These are phyloP conservation scores for Amanita exitialis DNA, from an alignment of 768 basidiomycete species.

Conservation along the genomic window DNA sequence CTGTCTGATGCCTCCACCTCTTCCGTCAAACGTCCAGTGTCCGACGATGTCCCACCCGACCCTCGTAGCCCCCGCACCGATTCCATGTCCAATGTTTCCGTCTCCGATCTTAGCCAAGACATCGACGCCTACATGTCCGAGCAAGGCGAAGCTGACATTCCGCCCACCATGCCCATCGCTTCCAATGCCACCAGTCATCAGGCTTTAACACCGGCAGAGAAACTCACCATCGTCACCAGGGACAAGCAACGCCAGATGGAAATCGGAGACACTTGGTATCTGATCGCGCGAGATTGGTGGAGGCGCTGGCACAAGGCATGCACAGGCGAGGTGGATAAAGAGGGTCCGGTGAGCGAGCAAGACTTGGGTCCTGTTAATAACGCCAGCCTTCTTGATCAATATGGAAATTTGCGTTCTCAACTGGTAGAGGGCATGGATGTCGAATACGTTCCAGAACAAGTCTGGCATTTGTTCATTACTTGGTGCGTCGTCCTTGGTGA, in stretches of 20 bases:
- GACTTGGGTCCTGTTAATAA: conserved; percentile 75
- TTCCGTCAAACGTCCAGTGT: conserved; percentile 72
- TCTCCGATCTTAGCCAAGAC: conserved; percentile 36
- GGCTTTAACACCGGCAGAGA: conserved; percentile 30
- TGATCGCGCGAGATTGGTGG: conserved; percentile 66
- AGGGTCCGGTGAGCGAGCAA: conserved; percentile 48
- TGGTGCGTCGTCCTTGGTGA: conserved; percentile 44
- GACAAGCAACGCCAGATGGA: conserved; percentile 40
- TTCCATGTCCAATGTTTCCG: conserved; percentile 31
- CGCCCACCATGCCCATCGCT: conserved; percentile 17
- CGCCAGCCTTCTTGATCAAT: conserved; percentile 44
- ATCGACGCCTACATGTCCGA: conserved; percentile 63
- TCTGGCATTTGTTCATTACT: conserved; percentile 55
- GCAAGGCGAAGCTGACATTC: conserved; percentile 35
- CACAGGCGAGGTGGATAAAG: conserved; percentile 58
- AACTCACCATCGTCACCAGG: conserved; percentile 38
- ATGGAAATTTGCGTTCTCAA: conserved; percentile 33
- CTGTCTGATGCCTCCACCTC: conserved; percentile 61
- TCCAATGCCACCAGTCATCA: conserved; percentile 14
- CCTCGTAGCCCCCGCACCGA: conserved; percentile 29
- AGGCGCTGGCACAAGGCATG: conserved; percentile 68
- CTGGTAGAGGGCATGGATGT: conserved; percentile 58
- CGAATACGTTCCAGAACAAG: conserved; percentile 63
- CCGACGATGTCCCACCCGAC: conserved; percentile 48
- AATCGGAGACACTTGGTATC: conserved; percentile 69